phyloP scores from a whole-genome alignment of 2,329 filamentous ascomycete genomes.

The Penicillium crustosum region DNA sequence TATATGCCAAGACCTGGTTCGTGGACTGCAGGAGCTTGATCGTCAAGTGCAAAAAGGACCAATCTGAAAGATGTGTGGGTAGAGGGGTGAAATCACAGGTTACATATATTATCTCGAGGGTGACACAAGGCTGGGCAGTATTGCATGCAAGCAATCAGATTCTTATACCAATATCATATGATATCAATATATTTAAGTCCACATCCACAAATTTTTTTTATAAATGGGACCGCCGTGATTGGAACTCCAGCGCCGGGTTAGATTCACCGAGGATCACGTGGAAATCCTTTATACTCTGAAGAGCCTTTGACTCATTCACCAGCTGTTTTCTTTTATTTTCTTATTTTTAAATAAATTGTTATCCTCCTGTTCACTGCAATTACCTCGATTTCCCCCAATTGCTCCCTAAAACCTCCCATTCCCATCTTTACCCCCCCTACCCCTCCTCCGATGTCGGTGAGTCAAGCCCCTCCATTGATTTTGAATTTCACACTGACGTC shows the following conservation, averaged over 20 bases:
- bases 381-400: slow-evolving; percentile 1
- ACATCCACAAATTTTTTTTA: background rate
- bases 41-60: slow-evolving; percentile 20
- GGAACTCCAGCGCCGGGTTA: slow-evolving; percentile 13
- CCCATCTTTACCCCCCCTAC: background rate
- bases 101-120: background rate
- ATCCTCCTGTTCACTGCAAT: background rate
- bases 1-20: slow-evolving; percentile 33
- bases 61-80: background rate
- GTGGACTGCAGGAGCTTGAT: slow-evolving; percentile 30
- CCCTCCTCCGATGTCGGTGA: slow-evolving; percentile 36
- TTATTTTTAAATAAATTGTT: background rate
- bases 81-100: background rate
- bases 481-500: slow-evolving; percentile 14
- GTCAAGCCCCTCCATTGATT: slow-evolving; percentile 22
- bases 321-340: background rate
- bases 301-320: slow-evolving; percentile 21
- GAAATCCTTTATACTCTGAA: slow-evolving; percentile 2
- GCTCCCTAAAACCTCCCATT: background rate
- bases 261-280: slow-evolving; percentile 34
- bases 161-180: background rate
- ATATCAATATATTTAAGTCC: background rate
- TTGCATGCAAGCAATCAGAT: background rate
- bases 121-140: background rate
- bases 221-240: slow-evolving; percentile 18